Conservation (phyloP, 1,284 basidiomycete genomes). For the Leccinum variabile region DNA sequence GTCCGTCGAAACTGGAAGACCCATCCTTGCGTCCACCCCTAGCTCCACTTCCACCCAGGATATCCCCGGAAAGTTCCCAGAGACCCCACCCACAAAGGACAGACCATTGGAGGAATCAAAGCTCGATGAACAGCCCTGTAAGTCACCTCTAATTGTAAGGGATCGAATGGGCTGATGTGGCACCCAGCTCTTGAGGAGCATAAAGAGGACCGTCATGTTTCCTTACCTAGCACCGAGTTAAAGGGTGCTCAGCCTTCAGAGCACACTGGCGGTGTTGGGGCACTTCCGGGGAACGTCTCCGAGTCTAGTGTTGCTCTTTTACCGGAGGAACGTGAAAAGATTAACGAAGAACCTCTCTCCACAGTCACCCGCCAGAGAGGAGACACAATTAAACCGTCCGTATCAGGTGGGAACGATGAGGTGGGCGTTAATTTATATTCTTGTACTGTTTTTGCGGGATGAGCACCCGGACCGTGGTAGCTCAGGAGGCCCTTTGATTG, state of each 20-base stretch:
- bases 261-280: conserved; percentile 30
- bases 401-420: conserved; percentile 14
- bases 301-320: conserved; percentile 35
- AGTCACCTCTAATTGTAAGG: neutral
- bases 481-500: neutral
- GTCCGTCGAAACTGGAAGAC: conserved; percentile 18
- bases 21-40: conserved; percentile 20
- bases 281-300: conserved; percentile 33
- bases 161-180: conserved; percentile 4
- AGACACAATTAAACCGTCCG: conserved; percentile 20
- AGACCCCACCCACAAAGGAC: neutral
- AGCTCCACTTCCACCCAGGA: conserved; percentile 2
- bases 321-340: conserved; percentile 33
- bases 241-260: conserved; percentile 31
- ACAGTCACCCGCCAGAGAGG: conserved; percentile 17
- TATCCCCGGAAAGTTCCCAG: conserved; percentile 6
- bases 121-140: conserved; percentile 12
- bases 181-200: conserved; percentile 6
- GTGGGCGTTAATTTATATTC: conserved; percentile 18
- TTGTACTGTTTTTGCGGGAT: neutral
- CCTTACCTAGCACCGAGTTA: conserved; percentile 31
- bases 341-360: neutral
- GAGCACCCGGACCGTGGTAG: neutral
- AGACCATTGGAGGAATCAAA: neutral
- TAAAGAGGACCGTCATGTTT: conserved; percentile 6